phyloP scores from a whole-genome alignment of 805 yeast species.

The Metschnikowia cubensis region DNA sequence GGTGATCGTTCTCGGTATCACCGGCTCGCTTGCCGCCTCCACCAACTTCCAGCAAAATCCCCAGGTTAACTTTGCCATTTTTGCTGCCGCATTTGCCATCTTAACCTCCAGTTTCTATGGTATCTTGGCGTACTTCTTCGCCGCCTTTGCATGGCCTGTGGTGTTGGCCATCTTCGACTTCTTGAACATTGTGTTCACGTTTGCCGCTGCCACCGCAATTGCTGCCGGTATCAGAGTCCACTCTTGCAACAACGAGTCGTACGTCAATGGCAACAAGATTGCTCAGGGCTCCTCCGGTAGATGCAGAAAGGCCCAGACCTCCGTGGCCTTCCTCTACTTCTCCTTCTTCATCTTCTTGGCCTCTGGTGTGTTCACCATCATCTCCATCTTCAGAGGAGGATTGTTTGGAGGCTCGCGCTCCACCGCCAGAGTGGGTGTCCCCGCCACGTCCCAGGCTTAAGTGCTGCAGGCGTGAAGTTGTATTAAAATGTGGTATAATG shows the following conservation, averaged over 20 bases:
- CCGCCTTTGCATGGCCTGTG: conserved; percentile 84
- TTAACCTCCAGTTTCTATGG: conserved; percentile 81
- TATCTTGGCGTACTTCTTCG: conserved; percentile 67
- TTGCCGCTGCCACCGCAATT: conserved; percentile 90
- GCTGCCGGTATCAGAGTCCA: conserved; percentile 87
- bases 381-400: conserved; percentile 54
- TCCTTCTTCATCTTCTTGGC: conserved; percentile 71
- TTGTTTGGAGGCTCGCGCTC: conserved; percentile 36
- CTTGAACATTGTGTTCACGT: conserved; percentile 85
- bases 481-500: not conserved
- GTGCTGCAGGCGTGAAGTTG: conserved; percentile 1
- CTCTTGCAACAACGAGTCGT: conserved; percentile 73
- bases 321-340: conserved; percentile 79
- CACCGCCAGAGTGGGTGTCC: conserved; percentile 76
- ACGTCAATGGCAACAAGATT: conserved; percentile 62
- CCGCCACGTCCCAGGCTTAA: conserved; percentile 87
- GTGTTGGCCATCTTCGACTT: conserved; percentile 73
- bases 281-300: conserved; percentile 75
- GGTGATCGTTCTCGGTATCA: conserved; percentile 76
- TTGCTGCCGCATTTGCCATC: conserved; percentile 83
- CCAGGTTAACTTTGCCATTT: conserved; percentile 85
- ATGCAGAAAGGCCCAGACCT: conserved; percentile 93
- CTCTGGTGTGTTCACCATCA: conserved; percentile 55
- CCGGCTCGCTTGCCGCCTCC: conserved; percentile 82
- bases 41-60: conserved; percentile 50